Conservation (phyloP, 768 basidiomycete species). For the Lactarius psammicola region DNA sequence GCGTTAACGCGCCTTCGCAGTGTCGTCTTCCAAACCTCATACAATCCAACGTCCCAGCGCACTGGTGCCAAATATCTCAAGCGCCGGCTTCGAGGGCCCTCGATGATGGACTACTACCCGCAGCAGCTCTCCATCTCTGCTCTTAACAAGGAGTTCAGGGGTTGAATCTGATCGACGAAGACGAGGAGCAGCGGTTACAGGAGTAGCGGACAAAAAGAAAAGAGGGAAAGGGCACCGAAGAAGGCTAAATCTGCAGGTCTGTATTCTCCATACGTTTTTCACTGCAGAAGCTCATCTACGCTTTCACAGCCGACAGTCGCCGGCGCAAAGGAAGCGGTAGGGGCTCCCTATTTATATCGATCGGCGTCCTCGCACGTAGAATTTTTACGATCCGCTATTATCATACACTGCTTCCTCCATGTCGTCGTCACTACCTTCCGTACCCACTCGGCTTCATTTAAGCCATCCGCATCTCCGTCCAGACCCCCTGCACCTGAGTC, state of each 20-base stretch:
- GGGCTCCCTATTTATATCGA: background rate
- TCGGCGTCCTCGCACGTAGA: background rate
- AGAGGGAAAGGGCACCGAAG: constrained; percentile 84
- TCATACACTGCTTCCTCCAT: constrained; percentile 17
- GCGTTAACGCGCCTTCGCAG: constrained; percentile 65
- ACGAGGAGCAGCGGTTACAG: constrained; percentile 63
- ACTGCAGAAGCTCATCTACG: background rate
- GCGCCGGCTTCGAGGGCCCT: constrained; percentile 75
- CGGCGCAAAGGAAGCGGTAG: constrained; percentile 46
- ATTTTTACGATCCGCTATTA: background rate
- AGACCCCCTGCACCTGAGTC: background rate
- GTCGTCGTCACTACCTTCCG: constrained; percentile 1
- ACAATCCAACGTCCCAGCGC: constrained; percentile 77
- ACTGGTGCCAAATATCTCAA: constrained; percentile 93
- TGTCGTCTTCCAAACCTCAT: constrained; percentile 80
- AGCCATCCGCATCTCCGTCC: background rate
- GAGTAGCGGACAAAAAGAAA: constrained; percentile 67
- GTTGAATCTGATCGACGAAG: constrained; percentile 54
- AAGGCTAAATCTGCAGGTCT: constrained; percentile 70
- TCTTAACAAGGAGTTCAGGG: constrained; percentile 39
- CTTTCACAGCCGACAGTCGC: constrained; percentile 49
- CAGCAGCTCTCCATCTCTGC: constrained; percentile 52
- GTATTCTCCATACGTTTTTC: constrained; percentile 31
- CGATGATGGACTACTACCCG: constrained; percentile 85
- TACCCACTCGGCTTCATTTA: background rate